Percentiles rank a stretch among this genome's conserved stretches.
Evolutionary conservation across 1,284 basidiomycete species (phyloP).

Genomic region (Apiotrichum sp.): DNA sequence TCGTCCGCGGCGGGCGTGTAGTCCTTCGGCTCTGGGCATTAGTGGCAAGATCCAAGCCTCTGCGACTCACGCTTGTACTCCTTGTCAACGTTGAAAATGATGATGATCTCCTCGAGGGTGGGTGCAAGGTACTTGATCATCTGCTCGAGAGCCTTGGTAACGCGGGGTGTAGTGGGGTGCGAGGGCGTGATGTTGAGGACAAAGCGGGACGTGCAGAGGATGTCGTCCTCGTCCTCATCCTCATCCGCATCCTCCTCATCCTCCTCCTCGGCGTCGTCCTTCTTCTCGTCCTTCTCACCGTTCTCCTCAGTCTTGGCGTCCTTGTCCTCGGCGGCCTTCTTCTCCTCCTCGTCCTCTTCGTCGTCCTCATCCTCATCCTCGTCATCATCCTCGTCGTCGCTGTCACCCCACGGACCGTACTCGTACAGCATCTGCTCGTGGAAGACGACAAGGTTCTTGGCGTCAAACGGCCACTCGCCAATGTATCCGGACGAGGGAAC

Average conservation of each 20-base stretch:
- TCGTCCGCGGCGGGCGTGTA: background rate
- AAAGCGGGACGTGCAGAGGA: background rate
- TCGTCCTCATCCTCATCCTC: slow-evolving; percentile 1
- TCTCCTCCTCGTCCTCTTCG: background rate
- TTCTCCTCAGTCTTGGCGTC: background rate
- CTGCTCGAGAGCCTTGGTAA: slow-evolving; percentile 6
- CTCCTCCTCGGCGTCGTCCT: background rate
- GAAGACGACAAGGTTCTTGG: background rate
- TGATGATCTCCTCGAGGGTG: background rate
- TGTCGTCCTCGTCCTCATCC: background rate
- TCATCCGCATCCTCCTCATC: background rate
- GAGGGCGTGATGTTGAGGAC: slow-evolving; percentile 4
- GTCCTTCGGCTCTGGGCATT: slow-evolving; percentile 1
- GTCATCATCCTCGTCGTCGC: background rate
- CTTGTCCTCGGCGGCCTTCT: background rate
- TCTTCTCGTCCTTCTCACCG: background rate
- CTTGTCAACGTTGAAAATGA: slow-evolving; percentile 4
- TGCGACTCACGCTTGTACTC: slow-evolving; percentile 1
- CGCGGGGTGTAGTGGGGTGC: background rate
- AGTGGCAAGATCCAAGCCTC: background rate
- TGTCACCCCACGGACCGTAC: background rate
- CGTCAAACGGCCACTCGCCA: slow-evolving; percentile 1
- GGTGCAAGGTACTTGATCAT: background rate
- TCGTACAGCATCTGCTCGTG: slow-evolving; percentile 2
- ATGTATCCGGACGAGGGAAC: slow-evolving; percentile 1